phyloP scores from a whole-genome alignment of 2,329 filamentous ascomycete species.

The Cytospora piceae region DNA sequence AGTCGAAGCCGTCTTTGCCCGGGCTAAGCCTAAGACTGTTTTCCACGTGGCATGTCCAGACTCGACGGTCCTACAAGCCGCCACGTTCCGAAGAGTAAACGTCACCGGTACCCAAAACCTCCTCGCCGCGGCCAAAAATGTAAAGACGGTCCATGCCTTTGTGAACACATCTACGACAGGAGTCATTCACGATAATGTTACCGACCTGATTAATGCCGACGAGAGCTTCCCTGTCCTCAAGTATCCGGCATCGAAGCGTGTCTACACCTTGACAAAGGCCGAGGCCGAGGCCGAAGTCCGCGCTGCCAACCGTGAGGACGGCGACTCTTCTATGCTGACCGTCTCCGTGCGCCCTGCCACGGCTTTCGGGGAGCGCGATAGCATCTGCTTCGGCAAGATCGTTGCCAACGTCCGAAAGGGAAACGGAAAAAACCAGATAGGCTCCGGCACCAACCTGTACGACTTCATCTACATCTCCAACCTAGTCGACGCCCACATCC shows the following conservation, averaged over 20 bases:
- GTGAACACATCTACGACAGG: slow-evolving; percentile 33
- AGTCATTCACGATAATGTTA: slow-evolving; percentile 33
- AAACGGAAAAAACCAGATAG: slow-evolving; percentile 33
- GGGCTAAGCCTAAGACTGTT: slow-evolving; percentile 28
- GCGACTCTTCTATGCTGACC: slow-evolving; percentile 30
- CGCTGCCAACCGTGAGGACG: slow-evolving; percentile 30
- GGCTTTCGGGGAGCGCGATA: slow-evolving; percentile 32
- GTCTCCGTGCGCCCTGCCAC: slow-evolving; percentile 31
- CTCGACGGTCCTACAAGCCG: slow-evolving; percentile 27
- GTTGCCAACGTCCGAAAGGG: slow-evolving; percentile 31
- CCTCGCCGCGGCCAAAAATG: slow-evolving; percentile 22
- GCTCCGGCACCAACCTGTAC: slow-evolving; percentile 38
- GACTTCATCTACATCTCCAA: slow-evolving; percentile 38
- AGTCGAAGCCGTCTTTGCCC: slow-evolving; percentile 10
- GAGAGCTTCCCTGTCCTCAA: slow-evolving; percentile 32
- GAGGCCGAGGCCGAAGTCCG: slow-evolving; percentile 33
- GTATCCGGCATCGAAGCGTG: slow-evolving; percentile 33
- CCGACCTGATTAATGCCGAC: slow-evolving; percentile 30
- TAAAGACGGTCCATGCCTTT: slow-evolving; percentile 31
- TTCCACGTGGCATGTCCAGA: slow-evolving; percentile 31
- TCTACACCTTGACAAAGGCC: slow-evolving; percentile 34
- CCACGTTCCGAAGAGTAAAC: slow-evolving; percentile 31
- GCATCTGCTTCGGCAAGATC: slow-evolving; percentile 31
- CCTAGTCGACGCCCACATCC: slow-evolving; percentile 35
- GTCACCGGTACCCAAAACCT: slow-evolving; percentile 32